phyloP scores from a whole-genome alignment of 345 rosid species.

The Stellera chamaejasme region DNA sequence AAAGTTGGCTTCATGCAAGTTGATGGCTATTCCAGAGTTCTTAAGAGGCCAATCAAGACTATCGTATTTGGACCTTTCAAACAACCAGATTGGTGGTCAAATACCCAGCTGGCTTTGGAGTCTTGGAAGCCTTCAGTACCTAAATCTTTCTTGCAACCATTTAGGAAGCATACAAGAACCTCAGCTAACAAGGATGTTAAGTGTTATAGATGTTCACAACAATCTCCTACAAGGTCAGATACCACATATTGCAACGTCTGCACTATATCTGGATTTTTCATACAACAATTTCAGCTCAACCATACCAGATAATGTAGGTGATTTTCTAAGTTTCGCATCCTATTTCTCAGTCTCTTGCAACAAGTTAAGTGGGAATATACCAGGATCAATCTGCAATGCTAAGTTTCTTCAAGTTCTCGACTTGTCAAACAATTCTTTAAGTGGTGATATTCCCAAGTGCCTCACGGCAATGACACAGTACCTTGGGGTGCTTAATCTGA shows the following conservation, averaged over 20 bases:
- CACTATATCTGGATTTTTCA: conserved; percentile 23
- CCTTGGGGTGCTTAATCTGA: conserved; percentile 25
- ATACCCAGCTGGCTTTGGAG: conserved; percentile 43
- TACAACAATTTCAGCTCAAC: conserved; percentile 17
- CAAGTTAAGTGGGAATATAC: conserved; percentile 19
- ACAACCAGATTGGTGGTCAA: conserved; percentile 24
- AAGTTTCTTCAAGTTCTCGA: not conserved
- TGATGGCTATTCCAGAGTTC: conserved; percentile 21
- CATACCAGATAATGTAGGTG: conserved; percentile 19
- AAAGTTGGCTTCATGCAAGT: conserved; percentile 38
- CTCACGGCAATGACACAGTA: not conserved
- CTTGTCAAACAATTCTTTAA: not conserved
- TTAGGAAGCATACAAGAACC: conserved; percentile 13
- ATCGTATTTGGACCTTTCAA: conserved; percentile 25
- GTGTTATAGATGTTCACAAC: conserved; percentile 18
- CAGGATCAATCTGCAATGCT: conserved; percentile 11
- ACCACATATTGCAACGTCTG: conserved; percentile 3
- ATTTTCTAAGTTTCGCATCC: not conserved
- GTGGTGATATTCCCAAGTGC: conserved; percentile 8
- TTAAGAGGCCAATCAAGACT: conserved; percentile 21
- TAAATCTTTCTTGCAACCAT: conserved; percentile 16
- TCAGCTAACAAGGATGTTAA: not conserved
- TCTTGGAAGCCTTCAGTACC: not conserved
- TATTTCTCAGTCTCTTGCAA: conserved; percentile 33
- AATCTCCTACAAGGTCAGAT: conserved; percentile 26